phyloP scores from a whole-genome alignment of 441 rosid genomes.

The Corymbia calophylla region DNA sequence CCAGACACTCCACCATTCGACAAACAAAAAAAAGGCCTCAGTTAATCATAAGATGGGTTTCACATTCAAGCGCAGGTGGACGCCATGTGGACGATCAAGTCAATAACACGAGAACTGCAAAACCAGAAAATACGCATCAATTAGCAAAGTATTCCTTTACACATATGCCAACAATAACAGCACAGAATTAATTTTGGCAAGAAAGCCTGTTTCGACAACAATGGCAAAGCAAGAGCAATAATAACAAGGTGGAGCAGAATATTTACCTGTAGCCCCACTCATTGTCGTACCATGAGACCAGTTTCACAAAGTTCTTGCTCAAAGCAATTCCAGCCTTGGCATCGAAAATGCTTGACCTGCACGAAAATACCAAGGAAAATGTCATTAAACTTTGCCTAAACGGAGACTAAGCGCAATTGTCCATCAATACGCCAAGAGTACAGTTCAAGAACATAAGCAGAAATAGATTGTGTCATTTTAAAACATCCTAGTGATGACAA shows the following conservation, averaged over 20 bases:
- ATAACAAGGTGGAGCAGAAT: neutral
- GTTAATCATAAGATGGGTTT: neutral
- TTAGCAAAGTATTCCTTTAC: neutral
- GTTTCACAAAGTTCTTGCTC: conserved; percentile 52
- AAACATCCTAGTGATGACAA: neutral
- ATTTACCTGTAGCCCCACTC: conserved; percentile 85
- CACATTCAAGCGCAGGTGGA: conserved; percentile 12
- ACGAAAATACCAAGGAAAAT: neutral
- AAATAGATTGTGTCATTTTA: neutral
- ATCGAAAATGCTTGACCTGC: conserved; percentile 77
- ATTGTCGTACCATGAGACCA: conserved; percentile 88
- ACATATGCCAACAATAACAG: neutral
- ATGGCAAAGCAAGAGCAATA: neutral
- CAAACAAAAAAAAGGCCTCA: neutral
- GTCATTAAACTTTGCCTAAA: neutral
- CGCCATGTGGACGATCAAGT: conserved; percentile 72
- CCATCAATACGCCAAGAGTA: neutral
- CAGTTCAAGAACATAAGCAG: neutral
- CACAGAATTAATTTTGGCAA: neutral
- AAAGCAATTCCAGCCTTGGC: conserved; percentile 84
- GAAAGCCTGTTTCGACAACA: neutral
- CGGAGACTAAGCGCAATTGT: neutral
- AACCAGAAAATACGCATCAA: neutral
- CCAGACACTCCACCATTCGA: neutral
- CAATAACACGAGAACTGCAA: conserved; percentile 61